Base-by-base conservation (phyloP, 768 basidiomycete genomes). In the Porphyrellus cyaneotinctus region DNA sequence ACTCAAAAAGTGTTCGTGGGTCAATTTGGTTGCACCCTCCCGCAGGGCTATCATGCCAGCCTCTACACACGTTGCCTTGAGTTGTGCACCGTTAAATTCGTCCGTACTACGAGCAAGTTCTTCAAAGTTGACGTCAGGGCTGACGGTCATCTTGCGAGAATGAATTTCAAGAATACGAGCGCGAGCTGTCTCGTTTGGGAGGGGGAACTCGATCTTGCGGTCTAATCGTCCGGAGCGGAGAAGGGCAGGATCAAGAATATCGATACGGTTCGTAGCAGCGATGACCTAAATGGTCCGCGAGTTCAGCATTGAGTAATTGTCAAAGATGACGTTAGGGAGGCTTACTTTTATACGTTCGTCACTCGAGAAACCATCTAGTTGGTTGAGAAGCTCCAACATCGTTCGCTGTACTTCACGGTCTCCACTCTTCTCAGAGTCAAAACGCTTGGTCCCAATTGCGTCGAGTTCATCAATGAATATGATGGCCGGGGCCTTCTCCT, bases 351-450 rank as follows among this genome's bases (percentile, higher is more conserved):
- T 99, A 58, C 95, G 82, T 53, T 94, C 91, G 64, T 98, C 95
- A 60, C 91, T 94, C 54, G 91, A 88, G 73, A 99, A 99, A 28
- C 97, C 97, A 64, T 99, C 97, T 38, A 98, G 76, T 72, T 99
- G 97, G 70, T 99, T 99, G 57, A 99, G 82, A 41, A 99, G 78
- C 68, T 99, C 97, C 65, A 99, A 77, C 97, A 99, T 99, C n/a
- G 97, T 99, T 56, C 97, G 77, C 71, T 99, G 97, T n/a, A 99
- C 97, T 69, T 99, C 97, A 67, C 97, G 83, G 71, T 99, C 97
- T 56, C 97, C 97, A 64, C 91, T 91, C 80, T 98, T 99, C 72
- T 98, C 95, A 17, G 91, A 94, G 65, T 99, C 97, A 66, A 98
- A 98, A 9, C 97, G 89, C 70, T 97, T 97, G 12, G 95, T 98